A percentile compares a stretch with the other conserved stretches of the same genome.
Evolutionary conservation across 2,329 filamentous ascomycete genomes (phyloP).

Genomic region (Fusarium armeniacum): DNA sequence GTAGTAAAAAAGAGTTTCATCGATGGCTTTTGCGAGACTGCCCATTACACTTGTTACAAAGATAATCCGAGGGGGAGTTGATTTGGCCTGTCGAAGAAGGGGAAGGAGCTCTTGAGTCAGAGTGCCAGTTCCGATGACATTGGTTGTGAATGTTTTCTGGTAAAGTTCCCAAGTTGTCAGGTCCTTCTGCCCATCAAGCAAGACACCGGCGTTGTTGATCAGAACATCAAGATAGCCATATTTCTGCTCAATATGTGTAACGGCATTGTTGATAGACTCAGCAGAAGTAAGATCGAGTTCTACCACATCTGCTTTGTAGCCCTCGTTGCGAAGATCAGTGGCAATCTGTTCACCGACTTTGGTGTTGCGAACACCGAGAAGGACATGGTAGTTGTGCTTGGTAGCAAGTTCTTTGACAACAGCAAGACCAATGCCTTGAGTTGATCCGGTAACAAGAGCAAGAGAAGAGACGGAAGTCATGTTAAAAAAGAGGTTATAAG

Average conservation of each 20-base stretch:
- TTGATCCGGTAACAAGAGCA: constrained; percentile 46
- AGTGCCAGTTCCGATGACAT: constrained; percentile 53
- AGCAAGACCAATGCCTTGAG: constrained; percentile 43
- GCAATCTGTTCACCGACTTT: constrained; percentile 47
- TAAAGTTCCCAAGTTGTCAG: constrained; percentile 53
- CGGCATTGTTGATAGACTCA: constrained; percentile 48
- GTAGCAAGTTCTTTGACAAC: constrained; percentile 44
- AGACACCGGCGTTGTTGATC: constrained; percentile 55
- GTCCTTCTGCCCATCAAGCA: constrained; percentile 44
- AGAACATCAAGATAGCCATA: constrained; percentile 55
- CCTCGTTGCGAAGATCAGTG: constrained; percentile 41
- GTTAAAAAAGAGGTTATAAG: background rate
- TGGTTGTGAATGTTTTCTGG: constrained; percentile 56
- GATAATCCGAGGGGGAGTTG: constrained; percentile 53
- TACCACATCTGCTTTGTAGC: constrained; percentile 45
- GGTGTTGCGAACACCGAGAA: constrained; percentile 54
- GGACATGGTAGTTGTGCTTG: constrained; percentile 51
- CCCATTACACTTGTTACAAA: constrained; percentile 57
- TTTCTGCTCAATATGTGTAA: constrained; percentile 36
- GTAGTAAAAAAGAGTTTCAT: constrained; percentile 50
- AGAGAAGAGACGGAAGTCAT: constrained; percentile 29
- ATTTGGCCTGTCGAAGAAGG: constrained; percentile 47
- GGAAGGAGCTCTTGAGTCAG: constrained; percentile 51
- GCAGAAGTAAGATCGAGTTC: constrained; percentile 50
- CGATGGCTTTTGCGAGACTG: constrained; percentile 49